phyloP scores from a whole-genome alignment of 208 protist species.

The Endotrypanum monterogeii region DNA sequence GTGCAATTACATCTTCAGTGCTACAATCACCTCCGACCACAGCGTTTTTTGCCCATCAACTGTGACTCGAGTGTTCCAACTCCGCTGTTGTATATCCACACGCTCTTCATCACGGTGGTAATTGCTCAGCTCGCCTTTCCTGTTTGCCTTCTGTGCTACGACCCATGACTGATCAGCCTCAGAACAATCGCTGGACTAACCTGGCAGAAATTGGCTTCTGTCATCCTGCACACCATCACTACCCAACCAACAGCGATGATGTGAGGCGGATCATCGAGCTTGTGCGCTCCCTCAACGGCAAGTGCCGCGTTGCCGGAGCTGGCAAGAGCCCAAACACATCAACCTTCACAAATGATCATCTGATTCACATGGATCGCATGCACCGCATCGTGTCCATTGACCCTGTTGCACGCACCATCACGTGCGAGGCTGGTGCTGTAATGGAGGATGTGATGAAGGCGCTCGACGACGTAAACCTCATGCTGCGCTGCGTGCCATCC shows the following conservation, averaged over 20 bases:
- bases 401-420: conserved; percentile 31
- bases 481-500: conserved; percentile 72
- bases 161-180: neutral
- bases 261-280: conserved; percentile 30
- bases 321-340: conserved; percentile 65
- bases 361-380: conserved; percentile 60
- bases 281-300: conserved; percentile 31
- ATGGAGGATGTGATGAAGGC: conserved; percentile 54
- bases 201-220: conserved; percentile 58
- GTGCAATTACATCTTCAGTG: too few species aligned
- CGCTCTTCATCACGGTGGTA: too few species aligned
- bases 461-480: conserved; percentile 47
- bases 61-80: too few species aligned
- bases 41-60: too few species aligned
- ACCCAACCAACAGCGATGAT: conserved; percentile 35
- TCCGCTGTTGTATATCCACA: too few species aligned
- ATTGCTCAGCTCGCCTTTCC: neutral
- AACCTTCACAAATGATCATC: conserved; percentile 57
- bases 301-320: conserved; percentile 55
- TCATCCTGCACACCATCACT: conserved; percentile 48
- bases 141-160: neutral
- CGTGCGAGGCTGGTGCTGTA: conserved; percentile 51
- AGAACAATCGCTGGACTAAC: conserved; percentile 49
- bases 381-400: conserved; percentile 58
- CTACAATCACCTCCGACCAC: too few species aligned